phyloP scores from a whole-genome alignment of 2,329 filamentous ascomycete genomes.

The Phyllosticta citriasiana region DNA sequence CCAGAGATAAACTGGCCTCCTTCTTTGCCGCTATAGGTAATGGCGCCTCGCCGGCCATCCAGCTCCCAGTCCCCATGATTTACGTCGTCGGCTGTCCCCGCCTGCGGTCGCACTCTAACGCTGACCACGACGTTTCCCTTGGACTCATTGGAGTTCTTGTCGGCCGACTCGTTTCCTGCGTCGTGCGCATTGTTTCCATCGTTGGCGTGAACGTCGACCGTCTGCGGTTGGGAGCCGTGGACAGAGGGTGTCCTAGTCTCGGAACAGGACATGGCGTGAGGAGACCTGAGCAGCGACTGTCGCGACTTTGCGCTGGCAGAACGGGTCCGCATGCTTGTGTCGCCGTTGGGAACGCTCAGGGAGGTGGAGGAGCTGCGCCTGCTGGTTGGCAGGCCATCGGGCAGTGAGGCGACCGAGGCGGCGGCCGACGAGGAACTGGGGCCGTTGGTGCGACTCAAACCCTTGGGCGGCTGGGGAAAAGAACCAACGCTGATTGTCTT shows the following conservation, averaged over 20 bases:
- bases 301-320: background rate
- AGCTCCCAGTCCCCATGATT: slow-evolving; percentile 84
- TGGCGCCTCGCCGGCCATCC: slow-evolving; percentile 69
- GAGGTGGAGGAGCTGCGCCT: slow-evolving; percentile 21
- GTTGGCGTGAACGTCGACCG: slow-evolving; percentile 2
- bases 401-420: slow-evolving; percentile 31
- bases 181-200: slow-evolving; percentile 4
- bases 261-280: slow-evolving; percentile 73
- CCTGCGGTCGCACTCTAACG: slow-evolving; percentile 82
- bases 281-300: slow-evolving; percentile 41
- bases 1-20: slow-evolving; percentile 80
- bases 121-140: slow-evolving; percentile 97
- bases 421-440: slow-evolving; percentile 42
- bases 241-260: slow-evolving; percentile 88
- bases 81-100: slow-evolving; percentile 51
- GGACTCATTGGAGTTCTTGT: slow-evolving; percentile 46
- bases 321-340: slow-evolving; percentile 26
- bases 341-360: slow-evolving; percentile 19
- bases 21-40: slow-evolving; percentile 79
- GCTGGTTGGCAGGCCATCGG: slow-evolving; percentile 23
- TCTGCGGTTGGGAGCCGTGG: slow-evolving; percentile 85
- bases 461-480: slow-evolving; percentile 80
- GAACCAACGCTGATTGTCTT: slow-evolving; percentile 90
- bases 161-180: background rate
- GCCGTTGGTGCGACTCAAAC: slow-evolving; percentile 48